Conservation (phyloP, 1,284 basidiomycete genomes). For the Trichosporon sp. region DNA sequence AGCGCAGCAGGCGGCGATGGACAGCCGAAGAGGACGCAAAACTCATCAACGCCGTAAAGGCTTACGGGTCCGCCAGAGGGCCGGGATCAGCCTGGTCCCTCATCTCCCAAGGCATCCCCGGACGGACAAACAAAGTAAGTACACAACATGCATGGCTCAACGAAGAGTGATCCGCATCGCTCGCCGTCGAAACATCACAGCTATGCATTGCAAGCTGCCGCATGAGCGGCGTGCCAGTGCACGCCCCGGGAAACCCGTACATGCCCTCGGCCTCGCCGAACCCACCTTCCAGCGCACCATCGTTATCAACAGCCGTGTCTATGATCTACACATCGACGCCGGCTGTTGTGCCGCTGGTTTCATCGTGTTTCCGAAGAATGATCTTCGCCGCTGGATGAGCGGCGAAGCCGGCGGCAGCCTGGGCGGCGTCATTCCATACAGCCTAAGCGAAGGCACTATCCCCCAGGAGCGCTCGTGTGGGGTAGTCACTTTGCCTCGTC, state of each 20-base stretch:
- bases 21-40: slow-evolving; percentile 33
- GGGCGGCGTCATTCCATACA: not conserved
- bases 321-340: not conserved
- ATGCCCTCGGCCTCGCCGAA: not conserved
- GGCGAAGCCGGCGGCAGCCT: not conserved
- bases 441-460: slow-evolving; percentile 19
- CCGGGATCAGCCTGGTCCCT: slow-evolving; percentile 33
- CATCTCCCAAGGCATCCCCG: slow-evolving; percentile 28
- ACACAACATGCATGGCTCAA: not conserved
- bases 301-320: slow-evolving; percentile 1
- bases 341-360: not conserved
- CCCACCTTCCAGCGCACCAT: not conserved
- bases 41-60: slow-evolving; percentile 32
- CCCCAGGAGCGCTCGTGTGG: not conserved
- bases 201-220: not conserved
- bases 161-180: not conserved
- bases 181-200: not conserved
- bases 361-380: too few species aligned
- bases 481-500: not conserved
- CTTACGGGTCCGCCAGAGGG: slow-evolving; percentile 28
- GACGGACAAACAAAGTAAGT: slow-evolving; percentile 36
- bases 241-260: not conserved
- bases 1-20: slow-evolving; percentile 29
- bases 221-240: not conserved
- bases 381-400: not conserved